Base-by-base conservation (phyloP, 257 asterid species). In the Solanum chilense region DNA sequence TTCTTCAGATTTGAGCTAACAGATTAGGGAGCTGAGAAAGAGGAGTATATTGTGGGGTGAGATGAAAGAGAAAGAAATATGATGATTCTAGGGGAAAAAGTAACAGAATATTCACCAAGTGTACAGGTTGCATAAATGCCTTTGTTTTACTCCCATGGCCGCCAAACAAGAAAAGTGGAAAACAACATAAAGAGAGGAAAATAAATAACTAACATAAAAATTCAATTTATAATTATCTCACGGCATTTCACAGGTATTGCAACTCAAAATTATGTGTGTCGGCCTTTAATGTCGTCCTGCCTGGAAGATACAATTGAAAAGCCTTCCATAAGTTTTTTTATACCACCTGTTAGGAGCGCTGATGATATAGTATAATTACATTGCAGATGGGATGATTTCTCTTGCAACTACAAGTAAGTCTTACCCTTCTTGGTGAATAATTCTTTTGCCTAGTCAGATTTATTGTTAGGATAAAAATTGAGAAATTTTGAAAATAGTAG, bases 371-470 rank as follows among this genome's bases (percentile, higher is more conserved):
- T 86, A 66, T 90, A 69, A 76, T 37, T 52, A n/a, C 49, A 45
- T 86, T 92, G 93, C 97, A 96, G 99, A 94, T 94, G 98, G 97
- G 76, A 86, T 94, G 89, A 90, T 94, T 86, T 89, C 91, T 47
- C 78, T 95, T 89, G 93, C 91, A 58, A 95, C 98, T 73, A 96
- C 99, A 60, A 87, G 99, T 95, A 94, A 92, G 97, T 92, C 85
- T 83, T 49, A 20, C 78, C n/a, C 27, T 85, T 70, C 73, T 49
- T 21, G 47, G 9, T 66, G 80, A 23, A 78, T 77, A 27, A 37
- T 80, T 78, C 20, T 12, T 45, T 44, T 81, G 45, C 70, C 23
- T 18, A 31, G 69, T 49, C 70, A 81, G 12, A 49, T 18, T 81
- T 52, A 20, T 29, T 29, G 69, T 81, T 29, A 80, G 85, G 31